Base-by-base conservation (phyloP, 306 rosid genomes). In the Sphenostylis stenocarpa region DNA sequence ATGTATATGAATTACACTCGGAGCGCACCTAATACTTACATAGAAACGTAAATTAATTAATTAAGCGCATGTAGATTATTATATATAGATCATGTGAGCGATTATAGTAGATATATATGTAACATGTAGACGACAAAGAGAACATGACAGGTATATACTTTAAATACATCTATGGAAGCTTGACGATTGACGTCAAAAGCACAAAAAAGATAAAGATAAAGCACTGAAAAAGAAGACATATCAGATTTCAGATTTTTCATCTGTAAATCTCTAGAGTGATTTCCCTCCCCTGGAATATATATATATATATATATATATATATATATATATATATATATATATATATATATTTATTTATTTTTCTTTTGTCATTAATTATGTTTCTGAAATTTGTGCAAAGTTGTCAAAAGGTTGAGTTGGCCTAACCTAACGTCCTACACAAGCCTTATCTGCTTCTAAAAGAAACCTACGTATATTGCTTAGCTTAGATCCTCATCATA, bases 121-220 rank as follows among this genome's bases (percentile, higher is more conserved):
- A 53, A 0, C 11, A 38, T 53, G 53, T 55, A 19, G 44, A 39
- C 53, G 44, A 39, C 53, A 75, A 26, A 31, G 58, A 45, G 79
- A 62, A 62, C 38, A 9, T n/a, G 19, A 63, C 29, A 56, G n/a
- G 70, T 60, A 74, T 60, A 74, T 28, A 60, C 78, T 58, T 28
- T 44, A 73, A 73, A 73, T 55, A 55, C 17, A 36, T 34, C 15
- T 36, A 41, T 53, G 75, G 65, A 28, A 56, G 44, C 58, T 26
- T 67, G 48, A 53, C 33, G n/a, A 16, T 47, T 62, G 63, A 47
- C 53, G 24, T 44, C 55, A 57, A 52, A 34, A 64, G 31, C 43
- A 49, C 11, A 52, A 76, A n/a, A 61, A 65, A 20, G 72, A 64
- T 8, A 65, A 67, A 67, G 81, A 53, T 17, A 67, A 28, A 26